A percentile compares a stretch with the other conserved stretches of the same genome.
Conservation (phyloP, 73 alveolate species). For the Tetrahymena borealis region DNA sequence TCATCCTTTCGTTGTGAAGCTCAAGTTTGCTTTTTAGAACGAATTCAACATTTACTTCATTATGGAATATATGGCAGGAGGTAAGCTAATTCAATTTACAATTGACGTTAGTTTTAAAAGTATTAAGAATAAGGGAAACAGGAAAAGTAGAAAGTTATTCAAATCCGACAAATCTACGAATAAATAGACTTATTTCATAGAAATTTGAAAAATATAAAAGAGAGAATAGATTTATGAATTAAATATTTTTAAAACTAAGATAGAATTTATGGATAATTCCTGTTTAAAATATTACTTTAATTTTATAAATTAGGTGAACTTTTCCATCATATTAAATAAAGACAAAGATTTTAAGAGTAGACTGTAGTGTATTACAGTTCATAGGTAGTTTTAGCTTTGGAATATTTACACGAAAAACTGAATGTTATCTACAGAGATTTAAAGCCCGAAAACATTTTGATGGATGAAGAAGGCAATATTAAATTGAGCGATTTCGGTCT, state of each 20-base stretch:
- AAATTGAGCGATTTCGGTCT: not conserved
- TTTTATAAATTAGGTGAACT: not conserved
- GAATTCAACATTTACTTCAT: not conserved
- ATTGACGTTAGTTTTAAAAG: too few species aligned
- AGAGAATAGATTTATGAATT: too few species aligned
- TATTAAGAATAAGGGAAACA: too few species aligned
- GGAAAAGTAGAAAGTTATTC: too few species aligned
- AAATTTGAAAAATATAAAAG: too few species aligned
- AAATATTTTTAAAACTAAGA: not conserved
- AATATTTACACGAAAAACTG: not conserved
- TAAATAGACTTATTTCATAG: too few species aligned
- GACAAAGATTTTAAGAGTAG: not conserved
- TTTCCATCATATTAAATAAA: not conserved
- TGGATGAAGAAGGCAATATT: not conserved
- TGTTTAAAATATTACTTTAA: too few species aligned
- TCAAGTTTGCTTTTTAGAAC: not conserved
- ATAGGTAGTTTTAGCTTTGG: not conserved
- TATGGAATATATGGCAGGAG: not conserved
- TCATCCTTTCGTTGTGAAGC: not conserved
- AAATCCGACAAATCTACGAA: too few species aligned
- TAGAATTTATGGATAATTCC: not conserved
- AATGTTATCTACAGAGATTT: not conserved
- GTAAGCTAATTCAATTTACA: not conserved
- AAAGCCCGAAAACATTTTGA: not conserved
- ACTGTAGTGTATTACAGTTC: not conserved